Evolutionary conservation across 1,139 yeast species (phyloP), one percentile per base, ranked within the genome.

Genomic region (Meyerozyma smithsonii): DNA sequence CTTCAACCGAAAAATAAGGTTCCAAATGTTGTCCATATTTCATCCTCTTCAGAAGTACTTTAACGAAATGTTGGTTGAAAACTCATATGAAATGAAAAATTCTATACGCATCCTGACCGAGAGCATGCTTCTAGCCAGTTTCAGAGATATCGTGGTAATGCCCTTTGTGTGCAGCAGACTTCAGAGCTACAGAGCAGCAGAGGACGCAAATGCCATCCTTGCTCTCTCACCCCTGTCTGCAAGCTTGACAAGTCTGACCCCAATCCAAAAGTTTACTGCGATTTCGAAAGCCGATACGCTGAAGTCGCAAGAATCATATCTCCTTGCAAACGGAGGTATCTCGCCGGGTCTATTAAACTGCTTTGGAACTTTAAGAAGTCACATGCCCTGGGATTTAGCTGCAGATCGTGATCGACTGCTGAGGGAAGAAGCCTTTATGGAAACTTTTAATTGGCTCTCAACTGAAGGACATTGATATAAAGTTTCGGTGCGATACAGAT

Each of bases 1-100:
- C 39, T 69, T 69, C 47, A 61, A 66, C 40, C 47, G 48, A 21
- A 58, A 56, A 28, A 57, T 69, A 2, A 44, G 69, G 17, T 68
- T 49, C 41, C 57, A 47, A 32, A 25, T 68, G 8, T 36, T 64
- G 16, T 54, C 57, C 17, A 54, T 64, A 21, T 66, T 69, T 40
- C 57, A 56, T 18, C 64, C 67, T 0, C 47, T 68, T 11, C 64
- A 62, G 39, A 52, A 49, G 17, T 46, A 50, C 40, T 46, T 55
- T 16, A 48, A 54, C 12, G 55, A 60, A 15, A 38, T 52, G 5
- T 47, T 52, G 4, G 37, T 45, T 1, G 51, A 49, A 20, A 42
- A 40, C 12, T 39, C 39, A 12, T 43, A 41, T 21, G 28, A 36
- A 15, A 30, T 38, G 28, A 24, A 36, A 4, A 38, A 41, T 10